Evolutionary conservation across 192 early-diverging fungal species (phyloP), one percentile per base, ranked within the genome.

Genomic region (Martensiomyces pterosporus): DNA sequence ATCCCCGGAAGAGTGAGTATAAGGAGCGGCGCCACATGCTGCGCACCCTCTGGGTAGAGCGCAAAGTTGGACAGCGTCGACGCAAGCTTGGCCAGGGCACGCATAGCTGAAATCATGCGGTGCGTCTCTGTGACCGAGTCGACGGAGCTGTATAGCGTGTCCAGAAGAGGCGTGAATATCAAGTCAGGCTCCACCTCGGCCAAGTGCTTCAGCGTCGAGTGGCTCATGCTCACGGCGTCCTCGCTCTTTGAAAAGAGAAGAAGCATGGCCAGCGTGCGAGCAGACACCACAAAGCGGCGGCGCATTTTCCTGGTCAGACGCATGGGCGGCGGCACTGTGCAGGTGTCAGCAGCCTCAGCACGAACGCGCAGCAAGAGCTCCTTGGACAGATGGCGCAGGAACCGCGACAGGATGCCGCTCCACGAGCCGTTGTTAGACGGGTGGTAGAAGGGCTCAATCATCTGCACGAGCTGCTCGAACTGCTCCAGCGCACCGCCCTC

Each of bases 361-460:
- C 42, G 51, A 23, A 56, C 52, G 4, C 93, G 72, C 40, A 80
- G 69, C 48, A 91, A 58, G 25, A 92, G 89, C 39, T 86, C 82
- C 24, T 48, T 73, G 7, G 80, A 50, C 23, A 97, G 54, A 25
- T 76, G 66, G 21, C 84, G 81, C 47, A 89, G 34, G 49, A 97
- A 86, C 14, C 79, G 68, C 0, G 88, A 78, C 6, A 97, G 78
- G 6, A 67, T 63, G 36, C 75, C 74, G 16, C 87, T 88, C 94
- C 94, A 97, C 40, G 58, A 53, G 3, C 94, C 94, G 52, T 77
- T 74, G 74, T 97, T 97, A n/a, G 89, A 90, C 10, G 94, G 94
- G 63, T 97, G 91, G 51, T 79, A 92, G 54, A 84, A 95, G 0
- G 86, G 83, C 66, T 97, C 94, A 21, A 83, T 80, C 38, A 91